Base-by-base conservation (phyloP, 106 monocot genomes). In the Apostasia shenzhenica region DNA sequence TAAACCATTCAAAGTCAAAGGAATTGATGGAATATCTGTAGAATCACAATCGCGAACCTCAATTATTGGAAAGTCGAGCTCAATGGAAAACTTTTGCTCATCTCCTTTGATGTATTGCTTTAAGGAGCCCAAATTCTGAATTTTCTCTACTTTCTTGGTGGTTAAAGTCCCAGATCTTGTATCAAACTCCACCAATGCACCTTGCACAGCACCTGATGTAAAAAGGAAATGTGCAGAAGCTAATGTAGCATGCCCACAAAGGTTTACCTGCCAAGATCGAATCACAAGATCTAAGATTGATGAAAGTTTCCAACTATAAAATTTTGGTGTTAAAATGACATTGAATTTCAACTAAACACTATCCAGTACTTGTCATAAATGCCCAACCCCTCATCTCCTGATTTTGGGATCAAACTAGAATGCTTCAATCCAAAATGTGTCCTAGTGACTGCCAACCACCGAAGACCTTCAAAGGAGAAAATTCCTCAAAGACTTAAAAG, bases 181-280 rank as follows among this genome's bases (percentile, higher is more conserved):
- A 1, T 69, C 63, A 57, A 95, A 95, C 70, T 95, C 95, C 3
- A 89, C 72, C 55, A 57, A 41, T 14, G 84, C 80, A 38, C 72
- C 11, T 51, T 80, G 62, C 40, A 59, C 83, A 2, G 73, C 55
- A 10, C 80, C 86, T 63, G 84, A 80, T 2, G 71, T 67, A 72
- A 91, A 66, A 59, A 95, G 82, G 53, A 86, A 86, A 75, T 95
- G 88, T 11, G 95, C 76, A n/a, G 95, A 79, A 4, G 95, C 95
- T 43, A 95, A 77, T 8, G 95, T 95, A 14, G 37, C 91, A 72
- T 95, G 95, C 14, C 95, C 95, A 68, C 95, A 91, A 57, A 95
- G 84, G 43, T 84, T 63, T n/a, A 94, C 83, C 94, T 94, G 75
- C 64, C 76, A 61, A 61, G 9, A 53, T n/a, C 54, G 52, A 41